A percentile compares a stretch with the other conserved stretches of the same genome.
These are phyloP conservation scores for Vigna reflexopilosa DNA, from an alignment of 306 rosid genomes.

Conservation along the genomic window DNA sequence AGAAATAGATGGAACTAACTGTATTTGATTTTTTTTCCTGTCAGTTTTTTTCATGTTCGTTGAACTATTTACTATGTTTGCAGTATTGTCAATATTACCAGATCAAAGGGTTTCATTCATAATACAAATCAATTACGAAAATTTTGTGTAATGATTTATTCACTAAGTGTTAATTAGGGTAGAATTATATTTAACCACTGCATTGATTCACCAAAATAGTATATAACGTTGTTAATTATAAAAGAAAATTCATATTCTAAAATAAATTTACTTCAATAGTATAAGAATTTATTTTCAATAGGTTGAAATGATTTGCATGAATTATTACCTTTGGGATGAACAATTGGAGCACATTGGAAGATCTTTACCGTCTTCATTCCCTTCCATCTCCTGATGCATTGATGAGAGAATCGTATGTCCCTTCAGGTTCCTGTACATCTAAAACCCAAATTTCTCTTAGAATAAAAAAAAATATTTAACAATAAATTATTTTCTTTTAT, in stretches of 20 bases:
- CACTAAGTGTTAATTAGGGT: no score
- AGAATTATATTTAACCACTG: no score
- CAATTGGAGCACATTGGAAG: slow-evolving; percentile 36
- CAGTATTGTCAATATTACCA: neutral
- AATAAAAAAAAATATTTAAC: neutral
- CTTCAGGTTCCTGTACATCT: slow-evolving; percentile 65
- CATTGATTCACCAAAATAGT: no score
- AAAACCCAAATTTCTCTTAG: slow-evolving; percentile 14
- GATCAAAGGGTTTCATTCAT: no score
- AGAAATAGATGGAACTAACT: no score
- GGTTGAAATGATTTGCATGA: neutral
- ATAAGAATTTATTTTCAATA: no score
- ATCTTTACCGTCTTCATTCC: slow-evolving; percentile 35
- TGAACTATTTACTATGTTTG: no score
- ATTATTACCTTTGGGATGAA: slow-evolving; percentile 55
- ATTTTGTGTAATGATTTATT: no score
- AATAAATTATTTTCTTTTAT: neutral
- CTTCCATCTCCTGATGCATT: slow-evolving; percentile 32
- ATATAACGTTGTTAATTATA: neutral
- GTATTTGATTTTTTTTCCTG: no score
- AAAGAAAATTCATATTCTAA: neutral
- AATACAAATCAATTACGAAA: no score
- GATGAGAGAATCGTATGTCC: slow-evolving; percentile 11
- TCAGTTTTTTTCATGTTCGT: no score
- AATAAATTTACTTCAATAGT: neutral